Evolutionary conservation across 805 yeast genomes (phyloP), one percentile per base, ranked within the genome.

Genomic region (Lachancea thermotolerans): DNA sequence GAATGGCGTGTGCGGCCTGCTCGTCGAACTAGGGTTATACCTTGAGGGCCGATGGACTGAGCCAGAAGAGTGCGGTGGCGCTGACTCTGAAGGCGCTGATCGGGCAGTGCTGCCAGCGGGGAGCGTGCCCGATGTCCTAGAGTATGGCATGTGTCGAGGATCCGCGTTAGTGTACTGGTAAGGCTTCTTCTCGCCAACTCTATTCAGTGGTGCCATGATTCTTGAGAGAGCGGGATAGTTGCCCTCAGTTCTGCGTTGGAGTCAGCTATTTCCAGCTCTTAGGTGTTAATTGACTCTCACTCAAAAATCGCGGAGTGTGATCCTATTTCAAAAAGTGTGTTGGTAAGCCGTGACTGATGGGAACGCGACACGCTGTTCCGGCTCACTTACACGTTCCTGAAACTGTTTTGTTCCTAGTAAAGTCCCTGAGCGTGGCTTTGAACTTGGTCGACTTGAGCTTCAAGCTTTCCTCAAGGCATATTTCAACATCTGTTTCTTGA

Each of bases 101-200:
- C 15, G 35, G 12, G 21, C 21, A 4, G 16, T 14, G 14, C 41
- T 17, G 16, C 12, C 28, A 18, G 11, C 18, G 36, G 12, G 25
- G 10, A 14, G 12, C 8, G 39, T 17, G 30, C 39, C 37, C 17
- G 44, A 10, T 10, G 39, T 35, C 27, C 47, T 28, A 8, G 35
- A 32, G 29, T 37, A 35, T 34, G 50, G 17, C 33, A 39, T 31
- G 17, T 56, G 56, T 50, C 65, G 54, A 34, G 53, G 49, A 39
- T 51, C 52, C 17, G 62, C 55, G 41, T 50, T 58, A 41, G 54
- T 50, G 37, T 60, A 62, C 41, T 60, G 60, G 43, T 60, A 60
- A 37, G 64, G 49, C 50, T 60, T 61, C 50, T 61, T 59, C 17
- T 60, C 65, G 31, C 50, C 49, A 25, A 49, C 44, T 34, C 53